A percentile compares a stretch with the other conserved stretches of the same genome.
These are phyloP conservation scores for Colletotrichum tamarilloi DNA, from an alignment of 2,329 filamentous ascomycete species.

Conservation along the genomic window DNA sequence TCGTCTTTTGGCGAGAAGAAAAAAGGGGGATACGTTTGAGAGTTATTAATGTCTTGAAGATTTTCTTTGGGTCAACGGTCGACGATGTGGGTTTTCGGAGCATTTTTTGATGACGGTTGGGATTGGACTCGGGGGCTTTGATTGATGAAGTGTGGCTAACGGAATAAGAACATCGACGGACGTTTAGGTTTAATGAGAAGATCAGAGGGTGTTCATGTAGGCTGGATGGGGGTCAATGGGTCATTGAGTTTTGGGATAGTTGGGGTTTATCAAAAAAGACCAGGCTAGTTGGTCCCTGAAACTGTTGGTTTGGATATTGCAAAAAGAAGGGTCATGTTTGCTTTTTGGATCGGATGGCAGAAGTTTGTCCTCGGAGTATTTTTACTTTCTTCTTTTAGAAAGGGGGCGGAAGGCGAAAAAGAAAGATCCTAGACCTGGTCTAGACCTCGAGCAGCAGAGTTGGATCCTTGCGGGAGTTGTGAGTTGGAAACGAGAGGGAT, in stretches of 20 bases:
- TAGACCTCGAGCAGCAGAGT: neutral
- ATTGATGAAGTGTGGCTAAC: neutral
- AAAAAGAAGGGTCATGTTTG: neutral
- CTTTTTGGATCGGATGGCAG: neutral
- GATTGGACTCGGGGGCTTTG: neutral
- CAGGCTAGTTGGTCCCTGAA: neutral
- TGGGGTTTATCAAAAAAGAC: neutral
- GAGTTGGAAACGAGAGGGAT: neutral
- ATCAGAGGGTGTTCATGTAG: neutral
- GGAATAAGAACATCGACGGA: neutral
- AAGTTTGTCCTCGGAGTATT: neutral
- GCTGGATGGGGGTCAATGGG: neutral
- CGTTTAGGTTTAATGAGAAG: neutral
- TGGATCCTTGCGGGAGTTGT: neutral
- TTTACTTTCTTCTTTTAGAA: neutral
- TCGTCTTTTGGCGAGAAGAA: neutral
- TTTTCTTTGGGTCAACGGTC: neutral
- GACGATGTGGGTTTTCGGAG: neutral
- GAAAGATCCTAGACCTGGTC: neutral
- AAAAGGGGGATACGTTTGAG: constrained; percentile 21
- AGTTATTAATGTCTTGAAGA: constrained; percentile 1
- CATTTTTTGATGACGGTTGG: neutral
- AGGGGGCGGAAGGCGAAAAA: neutral
- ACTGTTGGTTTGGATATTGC: neutral
- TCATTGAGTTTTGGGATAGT: neutral